Conservation (phyloP, 148 eudicot species). For the Cornus controversa region DNA sequence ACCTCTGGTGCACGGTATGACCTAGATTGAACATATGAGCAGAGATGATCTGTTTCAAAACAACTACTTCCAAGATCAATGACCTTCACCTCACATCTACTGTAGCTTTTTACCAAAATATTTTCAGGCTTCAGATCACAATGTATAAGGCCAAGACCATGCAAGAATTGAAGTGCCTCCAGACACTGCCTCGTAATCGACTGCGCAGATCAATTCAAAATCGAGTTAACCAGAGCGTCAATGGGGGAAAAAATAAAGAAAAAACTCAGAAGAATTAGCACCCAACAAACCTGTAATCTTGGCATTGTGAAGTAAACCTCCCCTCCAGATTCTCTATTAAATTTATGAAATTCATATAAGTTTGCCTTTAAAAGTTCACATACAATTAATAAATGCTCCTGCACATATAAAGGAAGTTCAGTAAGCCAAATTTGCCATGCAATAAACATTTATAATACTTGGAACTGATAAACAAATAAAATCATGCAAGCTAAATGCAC, state of each 20-base stretch:
- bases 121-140: constrained; percentile 99
- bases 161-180: constrained; percentile 90
- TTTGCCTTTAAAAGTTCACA: constrained; percentile 99
- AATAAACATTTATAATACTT: not conserved
- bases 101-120: constrained; percentile 95
- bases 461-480: not conserved
- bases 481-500: not conserved
- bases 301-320: constrained; percentile 99
- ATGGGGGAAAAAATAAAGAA: not conserved
- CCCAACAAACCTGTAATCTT: constrained; percentile 81
- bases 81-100: constrained; percentile 98
- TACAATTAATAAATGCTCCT: constrained; percentile 97
- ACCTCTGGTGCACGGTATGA: constrained; percentile 99
- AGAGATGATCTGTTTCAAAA: constrained; percentile 96
- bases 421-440: constrained; percentile 6
- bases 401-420: constrained; percentile 15
- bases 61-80: constrained; percentile 99
- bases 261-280: constrained; percentile 1
- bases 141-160: constrained; percentile 94
- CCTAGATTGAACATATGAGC: constrained; percentile 95
- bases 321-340: constrained; percentile 98
- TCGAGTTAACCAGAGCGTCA: not conserved
- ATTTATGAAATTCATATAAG: constrained; percentile 94
- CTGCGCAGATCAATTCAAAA: constrained; percentile 45
- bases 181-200: constrained; percentile 91